A percentile compares a stretch with the other conserved stretches of the same genome.
Conservation (phyloP, 495 filamentous ascomycete species). For the Lophium mytilinum region DNA sequence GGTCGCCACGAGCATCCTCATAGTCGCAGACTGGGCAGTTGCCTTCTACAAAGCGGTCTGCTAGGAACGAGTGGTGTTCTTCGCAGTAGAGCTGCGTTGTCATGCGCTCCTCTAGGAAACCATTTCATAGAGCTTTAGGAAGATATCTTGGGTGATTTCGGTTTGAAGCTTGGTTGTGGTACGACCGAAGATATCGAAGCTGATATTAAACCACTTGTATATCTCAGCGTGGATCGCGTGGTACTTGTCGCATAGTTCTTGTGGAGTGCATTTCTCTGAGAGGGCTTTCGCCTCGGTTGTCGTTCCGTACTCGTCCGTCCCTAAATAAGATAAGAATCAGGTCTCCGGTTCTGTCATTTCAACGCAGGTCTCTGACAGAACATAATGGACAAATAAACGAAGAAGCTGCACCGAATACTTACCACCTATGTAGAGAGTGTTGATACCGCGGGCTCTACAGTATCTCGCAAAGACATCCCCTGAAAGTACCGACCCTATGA, state of each 20-base stretch:
- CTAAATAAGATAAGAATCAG: too few species aligned
- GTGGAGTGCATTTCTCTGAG: slow-evolving; percentile 55
- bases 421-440: slow-evolving; percentile 58
- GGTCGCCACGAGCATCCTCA: slow-evolving; percentile 71
- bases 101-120: slow-evolving; percentile 66
- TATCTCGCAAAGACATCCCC: slow-evolving; percentile 68
- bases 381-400: too few species aligned
- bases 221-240: slow-evolving; percentile 71
- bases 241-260: slow-evolving; percentile 77
- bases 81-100: slow-evolving; percentile 76
- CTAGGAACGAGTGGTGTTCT: slow-evolving; percentile 66
- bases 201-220: slow-evolving; percentile 80
- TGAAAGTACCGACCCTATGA: slow-evolving; percentile 77
- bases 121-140: slow-evolving; percentile 67
- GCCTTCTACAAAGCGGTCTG: slow-evolving; percentile 87
- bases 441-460: slow-evolving; percentile 55
- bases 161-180: slow-evolving; percentile 74
- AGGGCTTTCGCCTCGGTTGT: slow-evolving; percentile 72
- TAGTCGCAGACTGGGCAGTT: slow-evolving; percentile 75
- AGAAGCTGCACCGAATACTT: slow-evolving; percentile 62
- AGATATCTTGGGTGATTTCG: slow-evolving; percentile 75
- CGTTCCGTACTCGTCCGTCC: slow-evolving; percentile 43
- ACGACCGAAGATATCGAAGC: slow-evolving; percentile 73
- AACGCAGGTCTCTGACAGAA: too few species aligned
- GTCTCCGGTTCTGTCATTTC: too few species aligned